Conservation (phyloP, 805 yeast genomes). For the Metschnikowia colocasiae region DNA sequence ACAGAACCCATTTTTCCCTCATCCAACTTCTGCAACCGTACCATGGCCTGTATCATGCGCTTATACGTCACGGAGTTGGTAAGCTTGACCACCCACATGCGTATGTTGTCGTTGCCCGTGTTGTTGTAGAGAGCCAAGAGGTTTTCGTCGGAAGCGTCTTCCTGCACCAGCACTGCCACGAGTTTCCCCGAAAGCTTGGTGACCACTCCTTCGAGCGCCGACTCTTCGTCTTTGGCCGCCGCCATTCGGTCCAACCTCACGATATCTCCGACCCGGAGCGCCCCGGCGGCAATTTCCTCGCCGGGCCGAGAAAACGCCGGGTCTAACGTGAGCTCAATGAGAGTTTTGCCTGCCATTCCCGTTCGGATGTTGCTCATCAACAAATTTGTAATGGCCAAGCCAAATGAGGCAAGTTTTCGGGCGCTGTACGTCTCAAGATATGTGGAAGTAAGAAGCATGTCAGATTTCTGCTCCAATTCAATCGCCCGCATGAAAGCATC, state of each 20-base stretch:
- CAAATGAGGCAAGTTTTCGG: constrained; percentile 62
- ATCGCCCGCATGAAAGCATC: constrained; percentile 30
- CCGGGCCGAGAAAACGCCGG: constrained; percentile 36
- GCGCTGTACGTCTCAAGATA: constrained; percentile 45
- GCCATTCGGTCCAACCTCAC: constrained; percentile 56
- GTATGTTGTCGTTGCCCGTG: constrained; percentile 31
- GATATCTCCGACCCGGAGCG: constrained; percentile 71
- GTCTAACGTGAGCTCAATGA: constrained; percentile 61
- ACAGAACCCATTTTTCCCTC: constrained; percentile 27
- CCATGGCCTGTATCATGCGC: constrained; percentile 74
- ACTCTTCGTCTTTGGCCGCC: constrained; percentile 17
- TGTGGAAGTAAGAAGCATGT: constrained; percentile 29
- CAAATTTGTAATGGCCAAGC: constrained; percentile 73
- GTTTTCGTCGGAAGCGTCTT: constrained; percentile 45
- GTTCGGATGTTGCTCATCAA: constrained; percentile 58
- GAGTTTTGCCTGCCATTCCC: constrained; percentile 73
- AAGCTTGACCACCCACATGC: constrained; percentile 66
- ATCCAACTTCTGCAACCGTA: constrained; percentile 53
- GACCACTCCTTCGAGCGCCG: constrained; percentile 60
- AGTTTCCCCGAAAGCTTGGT: constrained; percentile 46
- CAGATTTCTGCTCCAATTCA: constrained; percentile 35
- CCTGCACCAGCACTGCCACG: constrained; percentile 58
- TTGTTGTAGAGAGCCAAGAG: constrained; percentile 45
- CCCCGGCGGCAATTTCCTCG: constrained; percentile 44
- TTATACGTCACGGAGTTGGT: constrained; percentile 69